Base-by-base conservation (phyloP, 106 monocot species). In the Posidonia australis region DNA sequence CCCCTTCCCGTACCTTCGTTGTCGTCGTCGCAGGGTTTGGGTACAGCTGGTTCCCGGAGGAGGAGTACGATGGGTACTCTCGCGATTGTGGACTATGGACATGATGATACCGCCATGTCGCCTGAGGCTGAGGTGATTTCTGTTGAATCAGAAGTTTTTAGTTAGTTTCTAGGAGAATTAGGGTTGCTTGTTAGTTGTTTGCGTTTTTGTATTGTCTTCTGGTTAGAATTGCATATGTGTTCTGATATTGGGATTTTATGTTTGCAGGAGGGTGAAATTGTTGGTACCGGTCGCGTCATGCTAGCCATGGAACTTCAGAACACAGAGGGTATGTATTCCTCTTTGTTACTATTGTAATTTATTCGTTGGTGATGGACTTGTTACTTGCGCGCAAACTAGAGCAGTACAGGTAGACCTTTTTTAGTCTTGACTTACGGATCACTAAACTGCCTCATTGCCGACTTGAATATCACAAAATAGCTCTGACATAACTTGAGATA, bases 81-180 rank as follows among this genome's bases (percentile, higher is more conserved):
- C 10, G 67, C 72, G 4, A 93, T 93, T 19, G 93, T 93, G 51
- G 89, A 93, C 65, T 93, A 93, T 46, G 93, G 55, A 5, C 93
- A 93, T 20, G 93, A 93, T 64, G 93, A 93, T 62, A 68, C 62
- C 24, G 86, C 86, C 20, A 76, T 89, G 81, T 89, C 93, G n/a
- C 93, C 93, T 0, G 89, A 88, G 36, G 65, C 69, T 5, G 85
- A 89, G 81, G 93, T 86, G 51, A 65, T 58, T 22, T 27, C 10
- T 45, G 67, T 53, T 54, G 26, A 20, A 42, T 45, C 16, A 0
- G 28, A 29, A 36, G 7, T 13, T 66, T 22, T 49, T 26, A 46
- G 31, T 16, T 14, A 14, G 17, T 66, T 23, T 28, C 22, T 19
- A 43, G 22, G 44, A 9, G 13, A 32, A 44, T 70, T 21, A 23